Conservation (phyloP, 2,329 filamentous ascomycete species). For the Parastagonospora avenae region DNA sequence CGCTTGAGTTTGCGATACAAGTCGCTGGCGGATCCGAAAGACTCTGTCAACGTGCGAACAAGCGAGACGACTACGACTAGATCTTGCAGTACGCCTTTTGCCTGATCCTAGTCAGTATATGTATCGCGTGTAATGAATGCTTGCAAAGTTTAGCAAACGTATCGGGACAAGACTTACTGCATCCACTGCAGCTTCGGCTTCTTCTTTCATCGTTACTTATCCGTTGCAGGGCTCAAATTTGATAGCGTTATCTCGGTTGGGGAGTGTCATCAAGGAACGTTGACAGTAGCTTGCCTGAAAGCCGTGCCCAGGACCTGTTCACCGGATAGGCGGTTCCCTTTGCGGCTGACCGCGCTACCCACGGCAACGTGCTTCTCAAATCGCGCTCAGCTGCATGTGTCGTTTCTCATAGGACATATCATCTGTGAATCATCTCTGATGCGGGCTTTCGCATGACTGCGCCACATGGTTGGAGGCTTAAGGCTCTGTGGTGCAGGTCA, state of each 20-base stretch:
- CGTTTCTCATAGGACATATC: conserved; percentile 4
- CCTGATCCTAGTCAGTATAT: conserved; percentile 17
- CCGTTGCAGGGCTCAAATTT: background rate
- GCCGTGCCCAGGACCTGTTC: background rate
- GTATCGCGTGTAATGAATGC: background rate
- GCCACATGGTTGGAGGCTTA: conserved; percentile 1
- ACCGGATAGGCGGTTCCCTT: conserved; percentile 3
- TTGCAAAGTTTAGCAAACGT: background rate
- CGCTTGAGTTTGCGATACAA: conserved; percentile 39
- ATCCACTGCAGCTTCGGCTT: conserved; percentile 20
- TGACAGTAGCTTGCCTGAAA: background rate
- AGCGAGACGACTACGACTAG: conserved; percentile 38
- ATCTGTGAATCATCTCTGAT: conserved; percentile 6
- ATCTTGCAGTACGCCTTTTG: conserved; percentile 31
- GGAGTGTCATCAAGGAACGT: background rate
- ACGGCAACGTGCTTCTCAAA: background rate
- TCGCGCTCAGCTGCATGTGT: conserved; percentile 3
- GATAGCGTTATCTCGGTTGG: background rate
- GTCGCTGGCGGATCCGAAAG: conserved; percentile 37
- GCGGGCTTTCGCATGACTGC: conserved; percentile 4
- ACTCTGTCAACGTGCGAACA: conserved; percentile 33
- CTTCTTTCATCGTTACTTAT: conserved; percentile 17
- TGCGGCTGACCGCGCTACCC: background rate
- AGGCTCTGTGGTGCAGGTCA: background rate
- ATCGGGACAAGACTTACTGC: conserved; percentile 7